Evolutionary conservation across 2,329 filamentous ascomycete species (phyloP).

Genomic region (Trichophyton simii): DNA sequence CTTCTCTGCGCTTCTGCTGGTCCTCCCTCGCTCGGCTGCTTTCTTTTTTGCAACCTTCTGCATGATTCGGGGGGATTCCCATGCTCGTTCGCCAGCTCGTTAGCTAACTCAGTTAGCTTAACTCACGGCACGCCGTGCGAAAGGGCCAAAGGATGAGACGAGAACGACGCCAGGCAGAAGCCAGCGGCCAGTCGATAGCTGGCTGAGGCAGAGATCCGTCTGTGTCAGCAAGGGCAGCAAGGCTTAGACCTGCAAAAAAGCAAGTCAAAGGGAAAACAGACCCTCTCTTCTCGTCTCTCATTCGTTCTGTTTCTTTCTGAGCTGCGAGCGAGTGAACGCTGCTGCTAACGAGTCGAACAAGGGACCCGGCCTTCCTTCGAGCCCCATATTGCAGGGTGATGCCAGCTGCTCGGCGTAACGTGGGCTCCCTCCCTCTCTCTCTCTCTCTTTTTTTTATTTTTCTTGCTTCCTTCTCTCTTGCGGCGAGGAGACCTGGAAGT

Average conservation of each 20-base stretch:
- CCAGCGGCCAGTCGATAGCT: not conserved
- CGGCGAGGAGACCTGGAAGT: not conserved
- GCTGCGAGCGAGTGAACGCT: too few relatives aligned
- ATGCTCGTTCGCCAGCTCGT: not conserved
- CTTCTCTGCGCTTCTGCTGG: not conserved
- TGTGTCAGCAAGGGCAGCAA: not conserved
- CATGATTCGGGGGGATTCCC: not conserved
- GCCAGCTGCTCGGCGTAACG: not conserved
- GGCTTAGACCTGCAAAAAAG: slow-evolving; percentile 1
- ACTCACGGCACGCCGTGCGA: not conserved
- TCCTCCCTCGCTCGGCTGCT: not conserved
- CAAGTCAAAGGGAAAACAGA: not conserved
- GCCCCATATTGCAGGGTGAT: not conserved
- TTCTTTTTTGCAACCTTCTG: not conserved
- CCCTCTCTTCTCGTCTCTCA: not conserved
- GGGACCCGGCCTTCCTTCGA: not conserved
- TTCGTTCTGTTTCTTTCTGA: not conserved
- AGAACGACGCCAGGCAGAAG: not conserved
- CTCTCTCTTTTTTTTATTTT: not conserved
- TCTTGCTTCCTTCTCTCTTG: too few relatives aligned
- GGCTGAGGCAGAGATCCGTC: not conserved
- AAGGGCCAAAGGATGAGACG: not conserved
- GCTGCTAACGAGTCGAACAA: too few relatives aligned
- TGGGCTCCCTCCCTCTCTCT: not conserved
- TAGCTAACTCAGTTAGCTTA: too few relatives aligned